Evolutionary conservation across 2,329 filamentous ascomycete genomes (phyloP), one percentile per base, ranked within the genome.

Genomic region (Fusarium sp.): DNA sequence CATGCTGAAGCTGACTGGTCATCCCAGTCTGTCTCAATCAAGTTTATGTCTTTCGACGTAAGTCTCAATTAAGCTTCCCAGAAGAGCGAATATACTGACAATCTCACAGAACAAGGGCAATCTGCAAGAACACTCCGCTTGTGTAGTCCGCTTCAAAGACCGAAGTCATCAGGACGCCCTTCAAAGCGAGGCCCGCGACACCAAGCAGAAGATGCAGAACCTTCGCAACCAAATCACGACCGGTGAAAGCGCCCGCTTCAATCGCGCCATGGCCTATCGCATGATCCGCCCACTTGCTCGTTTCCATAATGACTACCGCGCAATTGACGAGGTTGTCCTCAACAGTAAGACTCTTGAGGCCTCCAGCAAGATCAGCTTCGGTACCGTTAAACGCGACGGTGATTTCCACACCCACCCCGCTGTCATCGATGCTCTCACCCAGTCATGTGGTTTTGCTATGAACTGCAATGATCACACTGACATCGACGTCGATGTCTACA

Each of bases 371-470:
- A 63, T 74, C n/a, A 74, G 72, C 4, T 74, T 75, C 7, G 64
- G 70, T 1, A 73, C 60, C 1, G 59, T 74, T 0, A 71, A 75
- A 38, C 70, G 67, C 0, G 70, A 69, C 0, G 72, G 72, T 0
- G 41, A 71, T 14, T 74, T 64, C 20, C 67, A 73, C 26, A 73
- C 70, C 12, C 72, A 74, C 12, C 72, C 72, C 3, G 72, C 72
- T 12, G 58, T 74, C 11, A 74, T 74, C 7, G 72, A 74, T 13
- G 58, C 72, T 1, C 53, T 74, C 4, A 75, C 72, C 0, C 72
- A 74, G 23, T 73, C 72, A 0, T 74, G 72, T 7, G 72, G 72
- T 1, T 74, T 74, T n/a, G 60, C 72, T 10, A 74, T 74, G 72
- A 74, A 74, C 54, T 74, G 72, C 7, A 74, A 74, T 32, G 72